phyloP scores from a whole-genome alignment of 2,329 filamentous ascomycete species.

The Thyridium curvatum region DNA sequence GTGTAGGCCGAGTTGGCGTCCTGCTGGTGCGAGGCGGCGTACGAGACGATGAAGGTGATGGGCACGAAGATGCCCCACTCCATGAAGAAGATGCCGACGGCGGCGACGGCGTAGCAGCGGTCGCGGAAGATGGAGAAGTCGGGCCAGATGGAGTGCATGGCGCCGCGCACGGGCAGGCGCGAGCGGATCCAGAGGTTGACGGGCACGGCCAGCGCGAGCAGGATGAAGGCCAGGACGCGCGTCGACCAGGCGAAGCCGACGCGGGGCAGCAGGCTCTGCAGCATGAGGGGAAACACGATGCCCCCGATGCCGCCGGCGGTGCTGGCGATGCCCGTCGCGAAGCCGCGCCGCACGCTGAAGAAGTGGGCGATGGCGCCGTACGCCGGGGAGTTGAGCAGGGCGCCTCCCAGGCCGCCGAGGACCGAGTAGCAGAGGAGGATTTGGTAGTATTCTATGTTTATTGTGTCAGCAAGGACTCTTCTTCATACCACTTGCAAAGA shows the following conservation, averaged over 20 bases:
- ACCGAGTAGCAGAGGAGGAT: conserved; percentile 74
- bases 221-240: conserved; percentile 43
- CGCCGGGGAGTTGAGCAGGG: conserved; percentile 71
- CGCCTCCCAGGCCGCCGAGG: conserved; percentile 65
- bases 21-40: conserved; percentile 58
- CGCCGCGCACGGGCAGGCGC: conserved; percentile 31
- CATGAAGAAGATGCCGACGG: conserved; percentile 60
- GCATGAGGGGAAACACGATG: conserved; percentile 51
- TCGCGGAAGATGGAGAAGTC: conserved; percentile 58
- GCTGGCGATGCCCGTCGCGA: conserved; percentile 76
- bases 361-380: conserved; percentile 72
- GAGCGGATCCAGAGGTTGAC: conserved; percentile 42
- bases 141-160: conserved; percentile 35
- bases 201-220: conserved; percentile 38
- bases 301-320: conserved; percentile 66
- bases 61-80: conserved; percentile 69
- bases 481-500: too few species aligned
- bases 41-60: conserved; percentile 70
- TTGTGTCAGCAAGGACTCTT: too few species aligned
- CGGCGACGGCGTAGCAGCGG: conserved; percentile 51
- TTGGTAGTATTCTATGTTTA: conserved; percentile 62
- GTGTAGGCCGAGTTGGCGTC: conserved; percentile 59
- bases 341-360: conserved; percentile 66
- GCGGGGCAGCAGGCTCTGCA: conserved; percentile 36
- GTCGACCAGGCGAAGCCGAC: conserved; percentile 44